These are phyloP conservation scores for Rugonectria rugulosa DNA, from an alignment of 2,329 filamentous ascomycete genomes.

Conservation along the genomic window DNA sequence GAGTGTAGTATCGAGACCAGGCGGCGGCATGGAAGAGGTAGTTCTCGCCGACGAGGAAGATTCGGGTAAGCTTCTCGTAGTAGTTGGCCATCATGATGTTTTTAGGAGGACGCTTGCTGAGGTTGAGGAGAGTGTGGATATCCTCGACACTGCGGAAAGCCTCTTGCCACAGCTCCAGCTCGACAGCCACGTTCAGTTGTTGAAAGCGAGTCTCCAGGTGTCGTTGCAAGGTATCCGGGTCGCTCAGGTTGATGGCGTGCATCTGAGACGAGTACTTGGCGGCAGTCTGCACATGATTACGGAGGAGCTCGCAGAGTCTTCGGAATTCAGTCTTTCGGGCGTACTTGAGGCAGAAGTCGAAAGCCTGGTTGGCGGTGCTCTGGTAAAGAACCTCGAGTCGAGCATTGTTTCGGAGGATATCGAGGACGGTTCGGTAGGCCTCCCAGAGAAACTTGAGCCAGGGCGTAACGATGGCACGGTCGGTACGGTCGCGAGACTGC, in stretches of 20 bases:
- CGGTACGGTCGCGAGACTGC: slow-evolving; percentile 95
- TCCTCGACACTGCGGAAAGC: slow-evolving; percentile 99
- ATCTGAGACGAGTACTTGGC: slow-evolving; percentile 99
- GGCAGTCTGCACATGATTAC: slow-evolving; percentile 98
- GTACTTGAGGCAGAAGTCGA: slow-evolving; percentile 98
- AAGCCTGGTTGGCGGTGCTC: slow-evolving; percentile 96
- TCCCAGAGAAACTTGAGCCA: slow-evolving; percentile 99
- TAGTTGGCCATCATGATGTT: slow-evolving; percentile 99
- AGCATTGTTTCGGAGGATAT: slow-evolving; percentile 99
- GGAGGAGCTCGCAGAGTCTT: slow-evolving; percentile 94
- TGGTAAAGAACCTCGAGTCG: slow-evolving; percentile 98
- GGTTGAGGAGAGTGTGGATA: slow-evolving; percentile 94
- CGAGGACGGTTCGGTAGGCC: slow-evolving; percentile 96
- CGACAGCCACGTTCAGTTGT: slow-evolving; percentile 96
- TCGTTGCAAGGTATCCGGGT: slow-evolving; percentile 95
- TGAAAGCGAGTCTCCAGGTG: slow-evolving; percentile 98
- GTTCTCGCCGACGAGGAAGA: slow-evolving; percentile 99
- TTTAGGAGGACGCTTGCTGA: slow-evolving; percentile 98
- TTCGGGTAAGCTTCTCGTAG: slow-evolving; percentile 98
- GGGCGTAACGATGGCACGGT: slow-evolving; percentile 96
- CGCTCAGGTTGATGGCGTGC: slow-evolving; percentile 98
- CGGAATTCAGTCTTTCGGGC: slow-evolving; percentile 99
- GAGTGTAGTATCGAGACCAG: slow-evolving; percentile 96
- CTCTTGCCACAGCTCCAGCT: slow-evolving; percentile 98
- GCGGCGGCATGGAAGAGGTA: slow-evolving; percentile 99